Percentiles rank a stretch among this genome's conserved stretches.
Conservation (phyloP, 768 basidiomycete genomes). For the Suillus tomentosus region DNA sequence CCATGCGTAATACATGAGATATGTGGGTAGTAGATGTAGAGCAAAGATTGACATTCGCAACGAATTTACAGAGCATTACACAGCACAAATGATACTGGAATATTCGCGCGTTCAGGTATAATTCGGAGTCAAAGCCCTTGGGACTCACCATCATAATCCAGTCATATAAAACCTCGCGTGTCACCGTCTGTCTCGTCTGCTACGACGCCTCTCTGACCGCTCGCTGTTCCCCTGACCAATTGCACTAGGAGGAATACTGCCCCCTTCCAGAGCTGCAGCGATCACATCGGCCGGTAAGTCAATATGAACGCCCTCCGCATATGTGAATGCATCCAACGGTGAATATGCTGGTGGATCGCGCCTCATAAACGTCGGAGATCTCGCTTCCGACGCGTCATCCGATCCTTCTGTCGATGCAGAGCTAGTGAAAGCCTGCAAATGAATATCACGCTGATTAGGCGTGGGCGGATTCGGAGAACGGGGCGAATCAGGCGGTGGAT, state of each 20-base stretch:
- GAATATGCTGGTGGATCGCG: constrained; percentile 86
- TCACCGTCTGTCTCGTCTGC: constrained; percentile 49
- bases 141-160: constrained; percentile 21
- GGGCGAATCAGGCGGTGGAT: constrained; percentile 81
- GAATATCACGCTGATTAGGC: constrained; percentile 82
- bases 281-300: constrained; percentile 94
- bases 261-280: constrained; percentile 82
- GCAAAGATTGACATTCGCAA: constrained; percentile 25
- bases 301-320: constrained; percentile 88
- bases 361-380: constrained; percentile 42
- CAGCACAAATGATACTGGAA: constrained; percentile 16
- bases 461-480: constrained; percentile 80
- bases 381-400: constrained; percentile 31
- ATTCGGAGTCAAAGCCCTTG: not conserved
- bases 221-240: constrained; percentile 52
- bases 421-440: constrained; percentile 63
- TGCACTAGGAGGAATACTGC: constrained; percentile 57
- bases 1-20: constrained; percentile 25
- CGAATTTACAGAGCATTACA: constrained; percentile 24
- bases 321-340: constrained; percentile 82
- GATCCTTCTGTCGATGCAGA: constrained; percentile 22
- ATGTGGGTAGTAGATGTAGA: constrained; percentile 24
- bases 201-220: constrained; percentile 59
- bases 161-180: constrained; percentile 10
- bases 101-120: constrained; percentile 14